A percentile compares a stretch with the other conserved stretches of the same genome.
phyloP scores from a whole-genome alignment of 495 filamentous ascomycete genomes.

The Penicillium atrosanguineum region DNA sequence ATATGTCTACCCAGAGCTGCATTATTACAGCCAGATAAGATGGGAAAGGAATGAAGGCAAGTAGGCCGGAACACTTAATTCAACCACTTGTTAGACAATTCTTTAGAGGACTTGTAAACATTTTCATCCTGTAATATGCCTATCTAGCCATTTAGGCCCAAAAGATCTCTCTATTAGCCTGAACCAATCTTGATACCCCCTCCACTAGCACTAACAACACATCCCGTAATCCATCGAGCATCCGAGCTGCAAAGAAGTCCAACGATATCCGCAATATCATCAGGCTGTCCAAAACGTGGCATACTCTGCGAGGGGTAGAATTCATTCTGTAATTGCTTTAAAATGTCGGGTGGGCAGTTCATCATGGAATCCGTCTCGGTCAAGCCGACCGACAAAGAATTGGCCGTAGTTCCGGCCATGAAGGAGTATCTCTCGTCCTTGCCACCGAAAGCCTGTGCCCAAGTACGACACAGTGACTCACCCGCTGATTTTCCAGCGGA shows the following conservation, averaged over 20 bases:
- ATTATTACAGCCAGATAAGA: too few species aligned
- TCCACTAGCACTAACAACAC: background rate
- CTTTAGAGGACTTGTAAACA: too few species aligned
- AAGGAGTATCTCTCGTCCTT: background rate
- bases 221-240: background rate
- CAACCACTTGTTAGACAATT: too few species aligned
- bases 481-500: background rate
- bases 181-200: background rate
- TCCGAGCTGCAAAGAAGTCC: background rate
- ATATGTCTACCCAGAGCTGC: too few species aligned
- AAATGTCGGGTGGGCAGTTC: background rate
- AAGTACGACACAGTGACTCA: background rate
- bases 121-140: too few species aligned
- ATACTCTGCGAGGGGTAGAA: background rate
- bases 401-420: background rate
- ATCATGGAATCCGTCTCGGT: background rate
- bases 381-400: background rate
- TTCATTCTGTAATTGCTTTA: background rate
- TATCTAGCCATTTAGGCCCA: too few species aligned
- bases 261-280: conserved; percentile 2
- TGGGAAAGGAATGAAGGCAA: too few species aligned
- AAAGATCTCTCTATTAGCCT: background rate
- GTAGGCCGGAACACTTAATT: too few species aligned
- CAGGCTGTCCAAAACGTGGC: background rate
- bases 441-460: background rate